Evolutionary conservation across 495 filamentous ascomycete genomes (phyloP).

Genomic region (Penicillium fimorum): DNA sequence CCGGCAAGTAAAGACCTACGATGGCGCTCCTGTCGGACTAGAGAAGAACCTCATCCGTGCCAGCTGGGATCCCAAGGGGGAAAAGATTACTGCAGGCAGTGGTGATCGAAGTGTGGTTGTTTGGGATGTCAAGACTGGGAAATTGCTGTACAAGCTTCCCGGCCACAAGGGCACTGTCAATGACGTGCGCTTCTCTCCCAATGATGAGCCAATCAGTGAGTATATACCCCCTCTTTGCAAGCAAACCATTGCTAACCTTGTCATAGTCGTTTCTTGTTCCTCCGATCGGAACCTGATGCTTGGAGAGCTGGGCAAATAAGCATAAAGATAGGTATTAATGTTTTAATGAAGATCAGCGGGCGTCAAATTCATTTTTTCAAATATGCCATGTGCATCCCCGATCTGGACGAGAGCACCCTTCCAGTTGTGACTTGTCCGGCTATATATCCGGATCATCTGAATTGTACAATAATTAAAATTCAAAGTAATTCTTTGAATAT

Average conservation of each 20-base stretch:
- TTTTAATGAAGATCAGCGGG: slow-evolving; percentile 18
- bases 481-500: not conserved
- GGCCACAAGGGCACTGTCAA: slow-evolving; percentile 96
- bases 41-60: slow-evolving; percentile 92
- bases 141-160: slow-evolving; percentile 89
- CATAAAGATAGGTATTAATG: slow-evolving; percentile 16
- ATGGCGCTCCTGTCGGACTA: slow-evolving; percentile 80
- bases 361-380: slow-evolving; percentile 21
- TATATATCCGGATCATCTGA: slow-evolving; percentile 1
- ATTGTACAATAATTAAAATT: slow-evolving; percentile 14
- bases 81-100: slow-evolving; percentile 83
- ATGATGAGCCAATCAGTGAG: slow-evolving; percentile 85
- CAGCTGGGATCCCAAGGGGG: slow-evolving; percentile 85
- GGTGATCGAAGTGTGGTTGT: slow-evolving; percentile 88
- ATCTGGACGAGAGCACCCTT: not conserved
- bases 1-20: slow-evolving; percentile 78
- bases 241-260: slow-evolving; percentile 18
- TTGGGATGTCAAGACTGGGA: slow-evolving; percentile 80
- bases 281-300: slow-evolving; percentile 78
- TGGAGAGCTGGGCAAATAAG: slow-evolving; percentile 68
- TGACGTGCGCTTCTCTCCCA: slow-evolving; percentile 84
- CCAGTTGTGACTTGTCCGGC: not conserved
- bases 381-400: not conserved
- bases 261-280: slow-evolving; percentile 78
- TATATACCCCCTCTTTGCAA: slow-evolving; percentile 20